Base-by-base conservation (phyloP, 78 protist species). In the Thecamonas trahens region DNA sequence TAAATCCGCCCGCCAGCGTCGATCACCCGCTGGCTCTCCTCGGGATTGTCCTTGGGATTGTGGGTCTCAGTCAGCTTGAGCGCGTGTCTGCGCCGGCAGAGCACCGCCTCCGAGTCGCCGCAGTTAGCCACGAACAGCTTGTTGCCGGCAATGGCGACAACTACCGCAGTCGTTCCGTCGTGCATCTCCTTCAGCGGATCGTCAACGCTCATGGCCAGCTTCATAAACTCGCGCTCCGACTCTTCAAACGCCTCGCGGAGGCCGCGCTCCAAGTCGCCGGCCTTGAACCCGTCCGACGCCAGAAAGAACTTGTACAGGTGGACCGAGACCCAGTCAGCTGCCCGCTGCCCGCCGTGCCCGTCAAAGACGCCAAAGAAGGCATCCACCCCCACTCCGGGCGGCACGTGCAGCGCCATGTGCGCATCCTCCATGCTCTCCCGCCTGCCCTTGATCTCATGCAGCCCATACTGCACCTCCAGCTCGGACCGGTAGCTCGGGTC, bases 11-110 rank as follows among this genome's bases (percentile, higher is more conserved):
- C 57, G 57, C 57, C 57, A n/a, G n/a, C n/a, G n/a, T n/a, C n/a
- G n/a, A n/a, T n/a, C n/a, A n/a, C n/a, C n/a, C 69, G 69, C 69
- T 62, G 40, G 24, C 44, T 5, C 55, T 62, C 69, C 2, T n/a
- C 55, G 11, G 17, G n/a, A n/a, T 26, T 20, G 24, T 31, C 34
- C 37, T 38, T 2, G 22, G 2, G 28, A n/a, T 62, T 53, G 9
- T 38, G 11, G 54, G 13, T 2, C 38, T 53, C 8, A 28, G 45
- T 53, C 37, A 40, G 44, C 55, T 14, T 24, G 35, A 38, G 39
- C 5, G 35, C 14, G 42, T 28, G 24, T 6, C 69, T 55, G n/a
- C 17, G 1, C 57, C 69, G 69, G 40, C 39, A 62, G 22, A 62
- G 52, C 2, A 62, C 69, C 15, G 31, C 49, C 38, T n/a, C 34